Base-by-base conservation (phyloP, 192 early-diverging fungal genomes). In the Coemansia sp. region DNA sequence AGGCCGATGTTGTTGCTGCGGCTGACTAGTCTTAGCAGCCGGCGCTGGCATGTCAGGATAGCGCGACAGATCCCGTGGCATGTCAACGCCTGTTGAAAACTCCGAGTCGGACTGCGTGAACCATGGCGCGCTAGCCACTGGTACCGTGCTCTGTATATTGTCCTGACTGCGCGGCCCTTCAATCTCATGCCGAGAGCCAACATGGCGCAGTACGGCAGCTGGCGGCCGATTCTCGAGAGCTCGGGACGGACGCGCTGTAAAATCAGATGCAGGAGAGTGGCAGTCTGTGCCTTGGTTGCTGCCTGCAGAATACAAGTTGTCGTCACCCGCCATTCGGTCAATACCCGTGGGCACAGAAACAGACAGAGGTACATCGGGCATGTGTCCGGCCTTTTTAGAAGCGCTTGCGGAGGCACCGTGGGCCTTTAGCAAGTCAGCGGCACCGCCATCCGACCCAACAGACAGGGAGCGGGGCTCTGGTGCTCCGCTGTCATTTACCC, bases 401-500 rank as follows among this genome's bases (percentile, higher is more conserved):
- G 16, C 34, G 9, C n/a, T 20, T 2, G 18, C 16, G 33, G 16
- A 3, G 3, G 34, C 35, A 5, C 33, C 56, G 4, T 58, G 56
- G 0, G 56, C 31, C n/a, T 36, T 58, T 36, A 37, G 33, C 35
- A 48, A 8, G 5, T 24, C 61, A 46, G 40, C 11, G 11, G 61
- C 62, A 13, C 28, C 46, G 38, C 38, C 45, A 58, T 58, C 56
- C 20, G 56, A 37, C 24, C 46, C 46, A 26, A 56, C 31, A 6
- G 68, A 62, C 33, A 69, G 60, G 56, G 50, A 56, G 16, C 67
- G 60, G 2, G 85, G 86, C 63, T 83, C 83, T 3, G 86, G 85
- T 16, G 68, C 74, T 5, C 90, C 87, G 4, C 86, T 82, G 58
- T 87, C 86, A 60, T 89, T 84, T 6, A 89, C 90, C 82, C 88